These are phyloP conservation scores for Haberlea rhodopensis DNA, from an alignment of 257 asterid species.

Conservation along the genomic window DNA sequence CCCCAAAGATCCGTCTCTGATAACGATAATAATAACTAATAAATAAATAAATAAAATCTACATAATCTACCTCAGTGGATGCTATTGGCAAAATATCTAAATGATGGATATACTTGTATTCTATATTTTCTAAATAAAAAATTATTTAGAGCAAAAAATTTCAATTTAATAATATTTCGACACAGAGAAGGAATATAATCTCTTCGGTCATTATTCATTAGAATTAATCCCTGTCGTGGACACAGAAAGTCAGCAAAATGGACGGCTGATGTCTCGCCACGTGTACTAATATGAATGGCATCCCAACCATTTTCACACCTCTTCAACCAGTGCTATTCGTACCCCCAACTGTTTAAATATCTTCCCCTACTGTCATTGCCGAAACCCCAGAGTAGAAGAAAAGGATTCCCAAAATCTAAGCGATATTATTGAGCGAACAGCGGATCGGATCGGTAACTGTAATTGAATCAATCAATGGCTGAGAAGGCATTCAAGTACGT, in stretches of 20 bases:
- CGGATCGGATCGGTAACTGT: slow-evolving; percentile 3
- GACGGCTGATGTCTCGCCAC: not conserved
- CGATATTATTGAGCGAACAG: not conserved
- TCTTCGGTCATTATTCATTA: not conserved
- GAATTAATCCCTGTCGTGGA: too few species aligned
- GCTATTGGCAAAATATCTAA: too few species aligned
- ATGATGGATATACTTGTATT: too few species aligned
- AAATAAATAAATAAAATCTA: too few species aligned
- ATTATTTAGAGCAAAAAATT: too few species aligned
- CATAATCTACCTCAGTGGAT: too few species aligned
- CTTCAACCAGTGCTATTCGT: not conserved
- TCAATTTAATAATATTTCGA: too few species aligned
- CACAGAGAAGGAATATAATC: too few species aligned
- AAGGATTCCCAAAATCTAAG: not conserved
- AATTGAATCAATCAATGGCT: slow-evolving; percentile 43
- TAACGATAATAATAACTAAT: too few species aligned
- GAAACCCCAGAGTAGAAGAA: too few species aligned
- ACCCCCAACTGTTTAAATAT: not conserved
- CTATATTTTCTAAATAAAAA: too few species aligned
- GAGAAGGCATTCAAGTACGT: slow-evolving; percentile 80
- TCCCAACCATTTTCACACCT: not conserved
- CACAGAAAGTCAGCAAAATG: not conserved
- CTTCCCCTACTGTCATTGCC: not conserved
- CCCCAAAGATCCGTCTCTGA: too few species aligned
- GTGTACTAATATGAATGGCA: not conserved